Base-by-base conservation (phyloP, 257 asterid genomes). In the Anisodus acutangulus region DNA sequence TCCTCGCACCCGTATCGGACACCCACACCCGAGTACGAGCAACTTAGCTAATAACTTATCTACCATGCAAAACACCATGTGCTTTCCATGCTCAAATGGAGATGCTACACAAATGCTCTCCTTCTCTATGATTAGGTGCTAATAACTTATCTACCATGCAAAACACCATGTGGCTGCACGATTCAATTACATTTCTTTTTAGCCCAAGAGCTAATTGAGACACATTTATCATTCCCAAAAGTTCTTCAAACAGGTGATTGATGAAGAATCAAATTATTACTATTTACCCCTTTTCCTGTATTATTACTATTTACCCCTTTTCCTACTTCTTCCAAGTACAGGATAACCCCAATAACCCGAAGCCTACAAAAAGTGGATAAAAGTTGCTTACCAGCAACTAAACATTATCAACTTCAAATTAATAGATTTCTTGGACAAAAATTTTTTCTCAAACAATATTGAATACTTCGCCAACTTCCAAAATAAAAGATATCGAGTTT, bases 41-140 rank as follows among this genome's bases (percentile, higher is more conserved):
- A 31, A 31, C 35, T 31, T 31, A 31, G 35, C 35, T 31, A 31
- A 31, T 31, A 31, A 31, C 35, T 22, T 72, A 68, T 26, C 82
- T 78, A 66, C 78, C 87, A 88, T 17, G 68, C 84, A 64, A 26
- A 83, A 17, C 57, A 81, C 60, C 87, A 82, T 8, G 60, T 17
- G 76, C 0, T 66, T 31, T 66, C 72, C 72, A 66, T 66, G 72
- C 72, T 31, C 72, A 66, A 31, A 9, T 39, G 45, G 1, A 31
- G 47, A 66, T 31, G 53, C 1, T 68, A 15, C 53, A 0, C 15
- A 15, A 37, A 39, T 22, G 6, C 78, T 68, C 5, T 83, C 66
- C 76, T 35, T 79, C 62, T 85, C 80, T 16, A 10, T 66, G n/a
- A 31, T 12, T 31, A 66, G 37, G 64, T 41, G 78, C 10, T 37